phyloP scores from a whole-genome alignment of 1,284 basidiomycete species.

The Phellopilus nigrolimitatus region DNA sequence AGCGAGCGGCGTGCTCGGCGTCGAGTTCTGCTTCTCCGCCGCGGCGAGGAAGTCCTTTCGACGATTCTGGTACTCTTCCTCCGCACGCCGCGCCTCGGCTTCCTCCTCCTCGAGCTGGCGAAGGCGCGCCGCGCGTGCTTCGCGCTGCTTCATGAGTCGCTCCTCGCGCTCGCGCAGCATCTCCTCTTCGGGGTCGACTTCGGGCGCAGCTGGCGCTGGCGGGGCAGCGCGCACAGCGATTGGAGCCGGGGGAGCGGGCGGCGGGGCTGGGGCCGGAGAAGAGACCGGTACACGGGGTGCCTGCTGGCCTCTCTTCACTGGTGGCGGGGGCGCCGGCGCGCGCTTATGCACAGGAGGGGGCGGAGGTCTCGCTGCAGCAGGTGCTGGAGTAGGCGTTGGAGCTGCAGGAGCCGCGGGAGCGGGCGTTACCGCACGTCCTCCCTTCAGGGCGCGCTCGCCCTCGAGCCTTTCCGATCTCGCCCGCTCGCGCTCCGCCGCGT shows the following conservation, averaged over 20 bases:
- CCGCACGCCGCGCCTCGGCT: constrained; percentile 56
- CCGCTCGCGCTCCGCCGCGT: constrained; percentile 72
- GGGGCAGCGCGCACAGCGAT: constrained; percentile 26
- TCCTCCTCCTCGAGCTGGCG: constrained; percentile 70
- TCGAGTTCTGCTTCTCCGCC: constrained; percentile 37
- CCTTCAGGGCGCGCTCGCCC: constrained; percentile 57
- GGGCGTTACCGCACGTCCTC: constrained; percentile 32
- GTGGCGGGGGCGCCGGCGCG: constrained; percentile 33
- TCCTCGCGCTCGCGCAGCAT: constrained; percentile 60
- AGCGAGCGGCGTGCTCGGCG: constrained; percentile 31
- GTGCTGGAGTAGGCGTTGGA: constrained; percentile 24
- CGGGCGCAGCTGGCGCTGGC: constrained; percentile 33
- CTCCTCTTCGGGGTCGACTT: constrained; percentile 62
- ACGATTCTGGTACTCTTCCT: constrained; percentile 48
- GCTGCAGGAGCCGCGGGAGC: constrained; percentile 28
- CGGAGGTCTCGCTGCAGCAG: constrained; percentile 30
- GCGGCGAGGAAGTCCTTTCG: constrained; percentile 36
- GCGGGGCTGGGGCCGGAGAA: constrained; percentile 26
- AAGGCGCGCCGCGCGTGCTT: constrained; percentile 58
- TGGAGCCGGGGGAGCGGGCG: constrained; percentile 28
- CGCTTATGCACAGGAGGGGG: constrained; percentile 31
- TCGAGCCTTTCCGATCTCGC: constrained; percentile 64
- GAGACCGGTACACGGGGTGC: constrained; percentile 29
- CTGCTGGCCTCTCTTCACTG: constrained; percentile 30
- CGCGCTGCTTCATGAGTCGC: constrained; percentile 59